Base-by-base conservation (phyloP, 768 basidiomycete species). In the Fomitopsis serialis region DNA sequence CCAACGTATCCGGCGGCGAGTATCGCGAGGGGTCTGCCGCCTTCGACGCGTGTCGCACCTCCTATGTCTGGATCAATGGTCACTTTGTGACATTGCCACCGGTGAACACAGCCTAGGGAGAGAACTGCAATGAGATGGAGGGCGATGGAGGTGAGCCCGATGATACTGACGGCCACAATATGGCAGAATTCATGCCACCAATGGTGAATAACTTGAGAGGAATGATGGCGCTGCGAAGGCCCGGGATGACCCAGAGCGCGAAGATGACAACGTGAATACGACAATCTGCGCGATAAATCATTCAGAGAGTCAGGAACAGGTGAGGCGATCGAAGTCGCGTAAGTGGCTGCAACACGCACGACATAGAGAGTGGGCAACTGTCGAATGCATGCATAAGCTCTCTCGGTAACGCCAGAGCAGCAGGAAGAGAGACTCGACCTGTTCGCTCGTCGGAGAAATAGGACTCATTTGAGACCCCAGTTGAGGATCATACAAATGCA, bases 181-280 rank as follows among this genome's bases (percentile, higher is more conserved):
- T 94, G 92, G 63, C 87, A 92, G 15, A 93, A 75, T 65, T 94
- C 92, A 62, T 94, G 92, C 80, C 83, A 90, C 42, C 91, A 55
- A 93, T 92, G 49, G 89, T 88, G 65, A 93, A 85, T 13, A 93
- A 74, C 67, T 93, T 93, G 61, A 93, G 76, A 9, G 91, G 91
- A 63, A 81, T 89, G 63, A 92, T 92, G 70, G 89, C 63, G 63
- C 83, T 81, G 44, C 91, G 77, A 23, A 83, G 84, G 53, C 86
- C 82, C 3, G 91, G 91, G 42, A 92, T 87, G 69, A 86, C 88
- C 91, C 91, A 93, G 58, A 91, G 77, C 42, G 88, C 91, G 61
- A 92, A 90, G 54, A 91, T 89, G 57, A 92, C 79, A 54, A 93
- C 89, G 87, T 80, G 75, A 86, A 92, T 48, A 92, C 88, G 50